Base-by-base conservation (phyloP, 805 yeast species). In the Metschnikowia lunata region DNA sequence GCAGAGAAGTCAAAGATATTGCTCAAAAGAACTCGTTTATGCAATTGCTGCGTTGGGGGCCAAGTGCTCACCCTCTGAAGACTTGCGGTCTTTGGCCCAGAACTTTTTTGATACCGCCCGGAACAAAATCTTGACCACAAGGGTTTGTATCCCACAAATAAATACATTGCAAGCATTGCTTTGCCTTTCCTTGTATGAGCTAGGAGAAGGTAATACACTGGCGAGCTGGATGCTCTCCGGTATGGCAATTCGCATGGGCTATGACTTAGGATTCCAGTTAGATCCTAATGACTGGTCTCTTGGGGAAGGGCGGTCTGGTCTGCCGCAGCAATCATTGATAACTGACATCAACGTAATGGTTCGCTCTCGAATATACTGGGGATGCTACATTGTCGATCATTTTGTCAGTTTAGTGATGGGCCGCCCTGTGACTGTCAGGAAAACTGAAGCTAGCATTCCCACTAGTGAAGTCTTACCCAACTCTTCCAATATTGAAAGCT, bases 141-240 rank as follows among this genome's bases (percentile, higher is more conserved):
- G 44, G 30, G 42, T 53, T 11, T 49, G 48, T 34, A 37, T 38
- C 8, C 57, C 57, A 2, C 56, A 47, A 26, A 44, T 53, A 26
- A 45, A 39, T 29, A 53, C 57, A 2, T 37, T 53, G 7, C 57
- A 53, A 37, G 55, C 57, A 1, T 43, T 53, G 34, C 52, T 53
- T 6, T 53, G 57, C 35, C 46, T 53, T 11, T 47, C 56, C 2
- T 42, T 53, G 10, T 53, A 47, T 26, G 56, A 54, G 40, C 50
- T 51, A 3, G 56, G 56, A 4, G 56, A 54, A n/a, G 54, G 57
- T 3, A 50, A 54, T 36, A 50, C 53, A 4, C 48, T 51, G 8
- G 52, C 57, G 5, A 50, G 55, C 28, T 54, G 57, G 57, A 54
- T 54, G 56, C 37, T 53, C 18, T 46, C 55, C 3, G 57, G 57